Evolutionary conservation across 108 stramenopile species (phyloP).

Genomic region (Cyclotella choctawhatcheeana): DNA sequence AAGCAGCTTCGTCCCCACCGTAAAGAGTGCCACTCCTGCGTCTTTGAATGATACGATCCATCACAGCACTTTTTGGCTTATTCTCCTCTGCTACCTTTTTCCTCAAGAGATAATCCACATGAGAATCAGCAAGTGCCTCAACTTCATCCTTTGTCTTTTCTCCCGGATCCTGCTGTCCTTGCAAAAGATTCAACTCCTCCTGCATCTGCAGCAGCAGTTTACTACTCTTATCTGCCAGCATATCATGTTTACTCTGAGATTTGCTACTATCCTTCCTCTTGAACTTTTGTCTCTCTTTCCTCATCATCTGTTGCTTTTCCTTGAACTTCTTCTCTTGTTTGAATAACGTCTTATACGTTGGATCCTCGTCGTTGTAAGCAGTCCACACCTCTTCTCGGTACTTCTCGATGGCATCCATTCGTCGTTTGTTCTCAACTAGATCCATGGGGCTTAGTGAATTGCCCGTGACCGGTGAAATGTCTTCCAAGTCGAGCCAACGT

Average conservation of each 20-base stretch:
- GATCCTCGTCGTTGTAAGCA: background rate
- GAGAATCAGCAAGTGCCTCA: background rate
- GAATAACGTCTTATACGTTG: background rate
- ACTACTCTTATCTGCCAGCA: background rate
- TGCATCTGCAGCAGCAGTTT: slow-evolving; percentile 14
- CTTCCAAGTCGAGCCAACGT: slow-evolving; percentile 14
- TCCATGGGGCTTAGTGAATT: background rate
- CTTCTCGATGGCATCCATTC: slow-evolving; percentile 14
- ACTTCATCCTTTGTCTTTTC: background rate
- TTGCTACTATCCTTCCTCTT: background rate
- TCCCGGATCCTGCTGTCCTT: slow-evolving; percentile 2
- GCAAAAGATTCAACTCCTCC: slow-evolving; percentile 11
- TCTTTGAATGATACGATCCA: background rate
- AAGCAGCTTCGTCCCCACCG: background rate
- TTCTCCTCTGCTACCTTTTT: background rate
- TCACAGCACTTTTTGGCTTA: background rate
- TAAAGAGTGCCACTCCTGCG: background rate
- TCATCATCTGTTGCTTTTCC: background rate
- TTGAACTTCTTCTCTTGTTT: background rate
- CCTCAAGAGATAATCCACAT: slow-evolving; percentile 12
- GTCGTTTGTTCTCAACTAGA: background rate
- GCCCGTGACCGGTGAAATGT: background rate
- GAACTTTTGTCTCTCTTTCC: background rate
- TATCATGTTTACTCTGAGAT: no score
- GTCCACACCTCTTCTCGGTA: slow-evolving; percentile 12